Conservation (phyloP, 805 yeast species). For the Candida dendrica region DNA sequence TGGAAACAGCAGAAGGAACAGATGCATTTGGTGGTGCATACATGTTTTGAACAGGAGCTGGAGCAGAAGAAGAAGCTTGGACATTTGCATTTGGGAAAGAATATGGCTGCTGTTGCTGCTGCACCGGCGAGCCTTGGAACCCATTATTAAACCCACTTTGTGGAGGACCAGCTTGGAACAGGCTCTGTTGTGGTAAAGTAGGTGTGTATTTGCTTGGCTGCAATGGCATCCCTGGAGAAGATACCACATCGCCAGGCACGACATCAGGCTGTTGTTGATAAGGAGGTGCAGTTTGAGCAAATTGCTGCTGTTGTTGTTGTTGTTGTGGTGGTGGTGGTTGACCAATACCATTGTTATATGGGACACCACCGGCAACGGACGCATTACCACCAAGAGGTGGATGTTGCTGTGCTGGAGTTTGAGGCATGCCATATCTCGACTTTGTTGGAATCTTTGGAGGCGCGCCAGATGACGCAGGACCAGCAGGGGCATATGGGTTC, state of each 20-base stretch:
- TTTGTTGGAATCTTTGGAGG: not conserved
- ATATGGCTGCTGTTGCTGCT: not conserved
- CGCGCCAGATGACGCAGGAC: not conserved
- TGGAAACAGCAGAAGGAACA: not conserved
- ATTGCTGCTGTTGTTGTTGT: conserved; percentile 1
- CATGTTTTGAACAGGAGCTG: not conserved
- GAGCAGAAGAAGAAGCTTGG: not conserved
- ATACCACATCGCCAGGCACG: not conserved
- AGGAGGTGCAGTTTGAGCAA: conserved; percentile 8
- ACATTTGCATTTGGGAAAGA: not conserved
- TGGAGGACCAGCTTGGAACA: not conserved
- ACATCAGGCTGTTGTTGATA: not conserved
- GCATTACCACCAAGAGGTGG: not conserved
- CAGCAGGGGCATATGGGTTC: not conserved
- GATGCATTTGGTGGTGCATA: not conserved
- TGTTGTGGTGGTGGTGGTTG: conserved; percentile 2
- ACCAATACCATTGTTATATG: not conserved
- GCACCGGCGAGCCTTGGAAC: not conserved
- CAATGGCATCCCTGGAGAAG: not conserved
- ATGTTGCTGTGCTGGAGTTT: not conserved
- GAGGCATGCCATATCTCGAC: not conserved
- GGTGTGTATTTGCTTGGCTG: not conserved
- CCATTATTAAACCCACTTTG: not conserved
- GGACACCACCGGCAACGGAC: not conserved
- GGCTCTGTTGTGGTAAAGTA: not conserved